Base-by-base conservation (phyloP, 345 rosid genomes). In the Hibiscus syriacus region DNA sequence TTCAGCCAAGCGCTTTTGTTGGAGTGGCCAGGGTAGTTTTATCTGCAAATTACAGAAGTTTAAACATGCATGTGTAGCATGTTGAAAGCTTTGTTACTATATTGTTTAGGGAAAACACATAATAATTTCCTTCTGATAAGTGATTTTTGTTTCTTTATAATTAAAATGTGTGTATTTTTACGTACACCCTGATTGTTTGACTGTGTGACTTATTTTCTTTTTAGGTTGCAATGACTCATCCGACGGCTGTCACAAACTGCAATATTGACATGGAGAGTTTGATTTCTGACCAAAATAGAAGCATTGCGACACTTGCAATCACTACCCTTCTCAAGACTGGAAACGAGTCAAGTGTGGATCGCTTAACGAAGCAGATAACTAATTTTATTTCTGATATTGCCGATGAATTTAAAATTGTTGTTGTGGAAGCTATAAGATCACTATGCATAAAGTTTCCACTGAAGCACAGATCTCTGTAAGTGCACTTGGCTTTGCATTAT, bases 221-320 rank as follows among this genome's bases (percentile, higher is more conserved):
- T 19, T 85, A 94, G 99, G 99, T 94, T 81, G 97, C 99, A 48
- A 89, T 94, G 99, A 89, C 92, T 54, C 99, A 94, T 86, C 99
- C 99, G 30, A 89, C 87, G 94, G 97, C 95, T 61, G 95, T 93
- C 66, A 87, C 97, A 68, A 93, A 86, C 86, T 93, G 98, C 90
- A 93, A 93, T 74, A 90, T 93, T 78, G 98, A 93, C 69, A 93
- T 93, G 97, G 98, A 93, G 85, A 90, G 96, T 75, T 80, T 93
- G 75, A 93, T 93, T 58, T 87, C 98, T 68, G 98, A 93, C 72
- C 98, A 93, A 81, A 94, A 94, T 72, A 86, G 99, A 88, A 94
- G 96, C 81, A 91, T 91, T 58, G 99, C 99, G 41, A 94, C 99
- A 70, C 96, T 93, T 66, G 99, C 99, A 52, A 93, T 93, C 75